phyloP scores from a whole-genome alignment of 2,329 filamentous ascomycete genomes.

The Magnaporthiopsis rhizophila region DNA sequence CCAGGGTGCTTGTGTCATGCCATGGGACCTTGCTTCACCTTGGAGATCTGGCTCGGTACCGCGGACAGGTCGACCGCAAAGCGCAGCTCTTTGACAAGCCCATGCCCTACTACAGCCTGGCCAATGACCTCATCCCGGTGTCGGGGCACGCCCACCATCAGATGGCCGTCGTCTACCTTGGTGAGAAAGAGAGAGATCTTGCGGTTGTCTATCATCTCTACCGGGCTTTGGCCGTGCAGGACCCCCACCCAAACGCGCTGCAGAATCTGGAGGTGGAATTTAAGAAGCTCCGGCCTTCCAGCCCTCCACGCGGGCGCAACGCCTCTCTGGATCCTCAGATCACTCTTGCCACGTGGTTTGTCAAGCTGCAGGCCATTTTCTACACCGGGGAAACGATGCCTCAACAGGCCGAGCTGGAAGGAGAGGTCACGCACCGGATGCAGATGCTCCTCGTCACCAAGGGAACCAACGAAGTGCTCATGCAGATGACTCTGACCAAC shows the following conservation, averaged over 20 bases:
- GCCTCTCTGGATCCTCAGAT: conserved; percentile 46
- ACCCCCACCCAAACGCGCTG: conserved; percentile 66
- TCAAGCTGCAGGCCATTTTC: conserved; percentile 77
- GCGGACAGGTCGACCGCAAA: conserved; percentile 64
- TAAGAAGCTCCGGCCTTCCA: conserved; percentile 36
- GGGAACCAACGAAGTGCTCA: conserved; percentile 54
- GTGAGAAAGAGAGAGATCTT: conserved; percentile 65
- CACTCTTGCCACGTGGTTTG: conserved; percentile 71
- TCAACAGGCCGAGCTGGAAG: conserved; percentile 73
- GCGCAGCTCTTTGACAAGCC: conserved; percentile 71
- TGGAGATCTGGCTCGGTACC: conserved; percentile 85
- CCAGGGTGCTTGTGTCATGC: conserved; percentile 63
- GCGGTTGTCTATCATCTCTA: conserved; percentile 86
- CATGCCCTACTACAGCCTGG: conserved; percentile 76
- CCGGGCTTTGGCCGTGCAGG: conserved; percentile 65
- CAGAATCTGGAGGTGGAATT: conserved; percentile 77
- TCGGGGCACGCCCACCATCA: conserved; percentile 85
- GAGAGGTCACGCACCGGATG: conserved; percentile 73
- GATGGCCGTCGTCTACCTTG: conserved; percentile 75
- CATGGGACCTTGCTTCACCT: conserved; percentile 78
- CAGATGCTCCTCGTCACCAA: conserved; percentile 64
- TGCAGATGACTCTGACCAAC: conserved; percentile 79
- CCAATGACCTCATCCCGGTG: conserved; percentile 66
- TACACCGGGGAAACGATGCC: conserved; percentile 69
- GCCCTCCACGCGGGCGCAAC: conserved; percentile 16